A percentile compares a stretch with the other conserved stretches of the same genome.
phyloP scores from a whole-genome alignment of 768 basidiomycete genomes.

The Lactarius deliciosus region DNA sequence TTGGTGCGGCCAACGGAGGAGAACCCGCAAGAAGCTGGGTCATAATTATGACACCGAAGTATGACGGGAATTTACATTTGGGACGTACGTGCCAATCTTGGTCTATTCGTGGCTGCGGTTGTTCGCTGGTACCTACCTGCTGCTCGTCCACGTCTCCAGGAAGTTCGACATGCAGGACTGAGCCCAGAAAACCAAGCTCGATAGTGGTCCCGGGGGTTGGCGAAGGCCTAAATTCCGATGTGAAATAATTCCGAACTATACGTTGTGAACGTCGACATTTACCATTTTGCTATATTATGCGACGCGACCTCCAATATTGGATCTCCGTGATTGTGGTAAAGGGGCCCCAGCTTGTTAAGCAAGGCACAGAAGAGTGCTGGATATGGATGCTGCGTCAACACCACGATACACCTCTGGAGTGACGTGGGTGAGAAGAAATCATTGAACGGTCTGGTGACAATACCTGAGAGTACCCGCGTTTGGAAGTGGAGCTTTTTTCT shows the following conservation, averaged over 20 bases:
- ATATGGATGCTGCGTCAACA: conserved; percentile 77
- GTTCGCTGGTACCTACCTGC: conserved; percentile 58
- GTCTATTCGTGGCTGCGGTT: conserved; percentile 20
- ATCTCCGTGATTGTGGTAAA: conserved; percentile 69
- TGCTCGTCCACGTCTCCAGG: conserved; percentile 70
- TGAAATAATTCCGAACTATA: conserved; percentile 21
- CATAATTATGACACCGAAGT: conserved; percentile 1
- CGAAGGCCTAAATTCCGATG: conserved; percentile 66
- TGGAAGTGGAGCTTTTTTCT: conserved; percentile 57
- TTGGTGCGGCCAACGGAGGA: conserved; percentile 51
- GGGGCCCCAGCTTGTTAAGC: conserved; percentile 69
- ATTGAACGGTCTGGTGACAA: conserved; percentile 7
- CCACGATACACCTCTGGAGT: conserved; percentile 71
- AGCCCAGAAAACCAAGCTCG: conserved; percentile 83
- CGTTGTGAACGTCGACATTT: conserved; percentile 32
- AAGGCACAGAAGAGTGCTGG: conserved; percentile 76
- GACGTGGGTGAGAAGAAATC: conserved; percentile 25
- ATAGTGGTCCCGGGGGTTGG: conserved; percentile 63
- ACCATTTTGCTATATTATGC: conserved; percentile 85
- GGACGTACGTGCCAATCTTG: conserved; percentile 26
- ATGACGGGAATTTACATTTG: background rate
- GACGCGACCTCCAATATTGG: conserved; percentile 86
- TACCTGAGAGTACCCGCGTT: conserved; percentile 82
- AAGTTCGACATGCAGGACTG: conserved; percentile 68
- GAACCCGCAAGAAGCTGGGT: conserved; percentile 66